phyloP scores from a whole-genome alignment of 2,329 filamentous ascomycete genomes.

The Diplodia corticola region DNA sequence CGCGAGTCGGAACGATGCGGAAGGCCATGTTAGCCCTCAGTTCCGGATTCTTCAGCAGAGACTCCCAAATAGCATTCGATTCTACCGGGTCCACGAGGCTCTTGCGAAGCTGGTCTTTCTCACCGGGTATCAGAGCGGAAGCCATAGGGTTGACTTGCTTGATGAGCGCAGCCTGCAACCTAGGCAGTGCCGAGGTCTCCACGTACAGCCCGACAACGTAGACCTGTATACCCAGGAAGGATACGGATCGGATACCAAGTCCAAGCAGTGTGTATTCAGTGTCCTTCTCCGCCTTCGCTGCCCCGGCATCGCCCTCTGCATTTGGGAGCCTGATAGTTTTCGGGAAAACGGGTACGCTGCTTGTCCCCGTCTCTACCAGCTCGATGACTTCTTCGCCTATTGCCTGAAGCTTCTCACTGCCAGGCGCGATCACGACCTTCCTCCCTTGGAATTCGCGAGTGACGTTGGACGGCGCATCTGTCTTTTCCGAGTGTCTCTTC shows the following conservation, averaged over 20 bases:
- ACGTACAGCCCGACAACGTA: slow-evolving; percentile 95
- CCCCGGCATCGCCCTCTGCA: slow-evolving; percentile 26
- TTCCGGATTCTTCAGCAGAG: slow-evolving; percentile 56
- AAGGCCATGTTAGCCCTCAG: slow-evolving; percentile 61
- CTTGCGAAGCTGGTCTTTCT: slow-evolving; percentile 72
- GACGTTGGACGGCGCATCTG: slow-evolving; percentile 35
- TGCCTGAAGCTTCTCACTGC: slow-evolving; percentile 58
- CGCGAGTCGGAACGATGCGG: slow-evolving; percentile 83
- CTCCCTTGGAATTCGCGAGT: slow-evolving; percentile 51
- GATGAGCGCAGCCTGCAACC: slow-evolving; percentile 76
- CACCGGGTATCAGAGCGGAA: slow-evolving; percentile 77
- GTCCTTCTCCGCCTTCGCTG: slow-evolving; percentile 31
- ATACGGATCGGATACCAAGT: slow-evolving; percentile 83
- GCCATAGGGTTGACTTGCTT: slow-evolving; percentile 74
- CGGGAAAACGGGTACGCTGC: slow-evolving; percentile 77
- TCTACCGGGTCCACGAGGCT: slow-evolving; percentile 68
- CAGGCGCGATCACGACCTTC: slow-evolving; percentile 60
- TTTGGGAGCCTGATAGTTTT: slow-evolving; percentile 65
- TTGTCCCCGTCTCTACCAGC: slow-evolving; percentile 78
- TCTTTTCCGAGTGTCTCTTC: slow-evolving; percentile 14
- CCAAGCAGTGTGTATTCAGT: slow-evolving; percentile 85
- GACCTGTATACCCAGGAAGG: slow-evolving; percentile 85
- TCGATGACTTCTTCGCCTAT: slow-evolving; percentile 57
- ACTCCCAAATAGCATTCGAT: slow-evolving; percentile 73
- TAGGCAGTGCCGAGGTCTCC: slow-evolving; percentile 75